phyloP scores from a whole-genome alignment of 1,284 basidiomycete genomes.

The Cutaneotrichosporon cutaneum region DNA sequence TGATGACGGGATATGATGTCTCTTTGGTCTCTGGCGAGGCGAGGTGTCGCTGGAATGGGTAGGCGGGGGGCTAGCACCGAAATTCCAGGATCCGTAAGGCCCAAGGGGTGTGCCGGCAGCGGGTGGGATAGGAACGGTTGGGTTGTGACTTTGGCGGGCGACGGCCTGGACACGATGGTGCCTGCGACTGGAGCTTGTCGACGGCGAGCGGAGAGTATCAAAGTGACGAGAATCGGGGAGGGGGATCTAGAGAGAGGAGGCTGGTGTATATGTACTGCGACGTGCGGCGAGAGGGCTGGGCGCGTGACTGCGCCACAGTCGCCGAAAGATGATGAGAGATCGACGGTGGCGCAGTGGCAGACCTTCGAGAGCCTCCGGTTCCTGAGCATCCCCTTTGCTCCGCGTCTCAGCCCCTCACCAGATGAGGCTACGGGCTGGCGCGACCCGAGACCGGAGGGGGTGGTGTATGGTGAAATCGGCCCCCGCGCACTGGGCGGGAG shows the following conservation, averaged over 20 bases:
- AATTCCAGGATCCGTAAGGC: background rate
- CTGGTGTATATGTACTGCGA: background rate
- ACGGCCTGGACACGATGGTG: background rate
- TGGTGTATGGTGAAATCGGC: too few species aligned
- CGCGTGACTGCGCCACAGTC: background rate
- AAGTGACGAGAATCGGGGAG: background rate
- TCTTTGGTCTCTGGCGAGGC: too few species aligned
- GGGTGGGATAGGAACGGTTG: conserved; percentile 2
- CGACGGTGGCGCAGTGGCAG: background rate
- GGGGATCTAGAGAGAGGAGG: background rate
- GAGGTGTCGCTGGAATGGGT: background rate
- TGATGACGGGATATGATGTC: background rate
- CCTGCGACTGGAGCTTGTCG: background rate
- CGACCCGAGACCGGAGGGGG: too few species aligned
- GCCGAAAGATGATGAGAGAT: background rate
- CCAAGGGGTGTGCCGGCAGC: background rate
- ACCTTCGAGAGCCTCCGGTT: background rate
- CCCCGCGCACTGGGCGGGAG: too few species aligned
- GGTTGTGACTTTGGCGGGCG: background rate
- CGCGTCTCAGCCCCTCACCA: background rate
- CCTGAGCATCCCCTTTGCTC: background rate
- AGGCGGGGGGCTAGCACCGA: background rate
- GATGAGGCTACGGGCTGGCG: background rate
- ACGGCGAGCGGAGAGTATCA: background rate
- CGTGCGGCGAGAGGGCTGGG: too few species aligned